These are phyloP conservation scores for Trametopsis cervina DNA, from an alignment of 768 basidiomycete genomes.

Conservation along the genomic window DNA sequence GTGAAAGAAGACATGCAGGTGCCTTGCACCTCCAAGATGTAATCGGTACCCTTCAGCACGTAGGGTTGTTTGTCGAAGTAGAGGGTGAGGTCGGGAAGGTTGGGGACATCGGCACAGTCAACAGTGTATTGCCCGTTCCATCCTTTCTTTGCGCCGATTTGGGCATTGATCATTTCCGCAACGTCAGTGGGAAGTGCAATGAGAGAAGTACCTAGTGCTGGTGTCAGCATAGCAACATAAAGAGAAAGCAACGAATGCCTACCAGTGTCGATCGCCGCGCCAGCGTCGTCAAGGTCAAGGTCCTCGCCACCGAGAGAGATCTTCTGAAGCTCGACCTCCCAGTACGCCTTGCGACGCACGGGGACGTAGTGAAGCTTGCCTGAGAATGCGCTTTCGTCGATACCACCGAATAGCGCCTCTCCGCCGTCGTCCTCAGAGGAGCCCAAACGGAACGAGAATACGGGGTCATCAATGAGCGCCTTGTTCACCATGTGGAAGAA, in stretches of 20 bases:
- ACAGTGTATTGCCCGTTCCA: constrained; percentile 97
- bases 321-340: constrained; percentile 94
- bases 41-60: constrained; percentile 76
- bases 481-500: constrained; percentile 91
- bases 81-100: constrained; percentile 79
- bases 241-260: no score
- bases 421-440: constrained; percentile 83
- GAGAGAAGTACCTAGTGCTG: constrained; percentile 70
- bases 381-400: constrained; percentile 68
- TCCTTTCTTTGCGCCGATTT: constrained; percentile 88
- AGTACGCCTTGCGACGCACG: constrained; percentile 91
- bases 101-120: constrained; percentile 80
- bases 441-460: constrained; percentile 94
- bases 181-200: constrained; percentile 92
- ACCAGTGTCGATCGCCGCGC: constrained; percentile 90
- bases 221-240: neutral
- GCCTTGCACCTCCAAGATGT: constrained; percentile 84
- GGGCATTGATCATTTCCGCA: constrained; percentile 94
- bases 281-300: constrained; percentile 89
- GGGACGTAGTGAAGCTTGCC: constrained; percentile 86
- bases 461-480: constrained; percentile 70
- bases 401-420: constrained; percentile 86
- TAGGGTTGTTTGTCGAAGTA: constrained; percentile 77
- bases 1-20: constrained; percentile 94
- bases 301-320: constrained; percentile 80